Evolutionary conservation across 495 filamentous ascomycete species (phyloP).

Genomic region (Aspergillus taichungensis): DNA sequence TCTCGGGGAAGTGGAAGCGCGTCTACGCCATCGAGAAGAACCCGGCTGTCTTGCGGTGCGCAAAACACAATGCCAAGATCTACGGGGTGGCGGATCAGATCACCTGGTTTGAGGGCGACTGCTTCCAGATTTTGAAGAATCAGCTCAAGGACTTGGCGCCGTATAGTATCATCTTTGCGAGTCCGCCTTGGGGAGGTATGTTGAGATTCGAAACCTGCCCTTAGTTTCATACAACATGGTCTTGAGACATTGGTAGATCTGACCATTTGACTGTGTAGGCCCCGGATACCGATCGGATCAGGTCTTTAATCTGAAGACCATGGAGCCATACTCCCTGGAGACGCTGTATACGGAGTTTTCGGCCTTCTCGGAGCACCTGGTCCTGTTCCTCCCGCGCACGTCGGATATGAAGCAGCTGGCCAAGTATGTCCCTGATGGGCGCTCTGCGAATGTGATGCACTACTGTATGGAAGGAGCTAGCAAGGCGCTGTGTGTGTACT

Average conservation of each 20-base stretch:
- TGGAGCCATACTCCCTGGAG: conserved; percentile 75
- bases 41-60: conserved; percentile 67
- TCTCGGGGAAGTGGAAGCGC: conserved; percentile 62
- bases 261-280: conserved; percentile 33
- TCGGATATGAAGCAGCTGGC: conserved; percentile 82
- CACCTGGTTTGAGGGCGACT: conserved; percentile 76
- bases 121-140: conserved; percentile 53
- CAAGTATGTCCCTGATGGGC: conserved; percentile 41
- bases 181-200: conserved; percentile 95
- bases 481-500: conserved; percentile 58
- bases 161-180: conserved; percentile 70
- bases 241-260: not conserved
- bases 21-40: conserved; percentile 87
- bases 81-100: conserved; percentile 78
- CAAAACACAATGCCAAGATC: conserved; percentile 82
- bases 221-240: no score
- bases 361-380: conserved; percentile 43
- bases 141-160: conserved; percentile 40
- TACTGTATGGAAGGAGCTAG: conserved; percentile 88
- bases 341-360: conserved; percentile 53
- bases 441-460: conserved; percentile 65
- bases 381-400: conserved; percentile 80
- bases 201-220: no score
- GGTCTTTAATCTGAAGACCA: conserved; percentile 75
- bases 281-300: conserved; percentile 67